Conservation (phyloP, 108 stramenopile genomes). For the Pseudonitzschia delicatissima region DNA sequence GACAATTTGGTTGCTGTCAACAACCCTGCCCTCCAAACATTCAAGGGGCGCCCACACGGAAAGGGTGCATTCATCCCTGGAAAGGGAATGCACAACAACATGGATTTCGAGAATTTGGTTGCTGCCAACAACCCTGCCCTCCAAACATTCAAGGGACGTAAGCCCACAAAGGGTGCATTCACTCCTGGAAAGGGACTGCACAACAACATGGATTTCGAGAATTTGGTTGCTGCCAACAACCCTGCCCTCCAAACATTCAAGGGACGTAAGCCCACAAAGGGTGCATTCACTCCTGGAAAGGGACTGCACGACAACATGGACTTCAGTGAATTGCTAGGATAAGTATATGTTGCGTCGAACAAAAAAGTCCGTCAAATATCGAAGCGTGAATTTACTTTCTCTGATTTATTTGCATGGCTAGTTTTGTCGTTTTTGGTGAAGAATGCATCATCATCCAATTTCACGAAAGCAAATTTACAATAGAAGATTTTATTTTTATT, state of each 20-base stretch:
- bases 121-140: conserved; percentile 46
- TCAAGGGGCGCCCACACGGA: conserved; percentile 30
- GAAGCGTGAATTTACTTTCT: no score
- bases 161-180: conserved; percentile 31
- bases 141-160: conserved; percentile 38
- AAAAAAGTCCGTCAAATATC: no score
- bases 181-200: conserved; percentile 52
- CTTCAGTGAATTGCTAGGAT: no score
- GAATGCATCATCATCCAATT: no score
- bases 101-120: conserved; percentile 34
- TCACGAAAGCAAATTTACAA: no score
- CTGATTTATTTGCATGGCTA: no score
- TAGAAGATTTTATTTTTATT: no score
- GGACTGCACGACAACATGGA: conserved; percentile 37
- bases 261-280: conserved; percentile 29
- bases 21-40: conserved; percentile 48
- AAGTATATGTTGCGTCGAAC: no score
- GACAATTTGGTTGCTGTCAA: no score
- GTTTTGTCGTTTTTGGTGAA: no score
- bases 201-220: conserved; percentile 20
- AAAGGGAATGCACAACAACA: conserved; percentile 3
- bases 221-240: no score
- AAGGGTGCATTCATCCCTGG: conserved; percentile 42
- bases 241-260: conserved; percentile 49
- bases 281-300: conserved; percentile 46